A percentile compares a stretch with the other conserved stretches of the same genome.
phyloP scores from a whole-genome alignment of 2,329 filamentous ascomycete species.

The Nothophoma quercina region DNA sequence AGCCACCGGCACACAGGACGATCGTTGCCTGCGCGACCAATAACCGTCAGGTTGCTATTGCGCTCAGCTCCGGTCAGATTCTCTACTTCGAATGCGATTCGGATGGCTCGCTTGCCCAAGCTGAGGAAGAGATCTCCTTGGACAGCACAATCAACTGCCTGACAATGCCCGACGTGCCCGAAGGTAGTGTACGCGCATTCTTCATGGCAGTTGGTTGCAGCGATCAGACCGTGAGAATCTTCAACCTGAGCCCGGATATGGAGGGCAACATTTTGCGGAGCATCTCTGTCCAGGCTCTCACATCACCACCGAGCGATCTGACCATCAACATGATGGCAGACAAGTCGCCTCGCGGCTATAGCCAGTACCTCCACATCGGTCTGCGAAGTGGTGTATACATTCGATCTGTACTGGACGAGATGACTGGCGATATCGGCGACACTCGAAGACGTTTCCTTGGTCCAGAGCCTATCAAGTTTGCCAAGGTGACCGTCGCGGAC shows the following conservation, averaged over 20 bases:
- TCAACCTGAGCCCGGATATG: constrained; percentile 87
- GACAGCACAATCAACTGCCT: constrained; percentile 93
- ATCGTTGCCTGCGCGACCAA: constrained; percentile 96
- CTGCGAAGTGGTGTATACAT: constrained; percentile 96
- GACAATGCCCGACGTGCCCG: constrained; percentile 91
- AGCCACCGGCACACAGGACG: constrained; percentile 88
- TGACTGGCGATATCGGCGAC: constrained; percentile 94
- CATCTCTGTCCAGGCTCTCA: constrained; percentile 92
- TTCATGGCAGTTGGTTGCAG: constrained; percentile 97
- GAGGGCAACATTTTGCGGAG: constrained; percentile 74
- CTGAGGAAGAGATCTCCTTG: constrained; percentile 93
- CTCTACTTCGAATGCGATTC: constrained; percentile 98
- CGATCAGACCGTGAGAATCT: constrained; percentile 91
- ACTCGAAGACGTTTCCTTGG: constrained; percentile 94
- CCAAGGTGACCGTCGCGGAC: constrained; percentile 86
- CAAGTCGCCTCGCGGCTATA: constrained; percentile 85
- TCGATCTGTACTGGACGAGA: constrained; percentile 90
- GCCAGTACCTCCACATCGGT: constrained; percentile 94
- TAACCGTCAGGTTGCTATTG: constrained; percentile 89
- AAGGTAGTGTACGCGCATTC: constrained; percentile 85
- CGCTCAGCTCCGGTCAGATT: constrained; percentile 93
- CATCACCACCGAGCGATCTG: constrained; percentile 85
- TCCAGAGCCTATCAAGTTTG: constrained; percentile 86
- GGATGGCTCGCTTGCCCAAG: constrained; percentile 89
- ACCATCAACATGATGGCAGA: constrained; percentile 96